phyloP scores from a whole-genome alignment of 129 eudicot genomes.

The Logfia minima region DNA sequence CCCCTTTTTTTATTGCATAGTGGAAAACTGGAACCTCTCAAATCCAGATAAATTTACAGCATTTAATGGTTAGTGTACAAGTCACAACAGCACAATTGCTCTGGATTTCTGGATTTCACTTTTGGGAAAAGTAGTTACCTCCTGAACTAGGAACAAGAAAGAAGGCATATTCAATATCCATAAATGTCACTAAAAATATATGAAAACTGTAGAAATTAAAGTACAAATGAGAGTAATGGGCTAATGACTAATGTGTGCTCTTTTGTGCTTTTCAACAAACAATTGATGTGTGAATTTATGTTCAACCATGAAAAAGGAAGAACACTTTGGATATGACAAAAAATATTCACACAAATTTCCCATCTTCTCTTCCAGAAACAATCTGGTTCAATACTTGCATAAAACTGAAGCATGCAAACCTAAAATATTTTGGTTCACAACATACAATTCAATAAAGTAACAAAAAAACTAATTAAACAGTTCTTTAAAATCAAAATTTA shows the following conservation, averaged over 20 bases:
- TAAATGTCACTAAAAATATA: constrained; percentile 11
- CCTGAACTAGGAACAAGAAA: constrained; percentile 32
- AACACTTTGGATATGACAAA: constrained; percentile 19
- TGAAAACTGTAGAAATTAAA: neutral
- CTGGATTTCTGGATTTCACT: constrained; percentile 28
- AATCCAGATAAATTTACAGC: constrained; percentile 20
- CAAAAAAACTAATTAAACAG: neutral
- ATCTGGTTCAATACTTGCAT: neutral
- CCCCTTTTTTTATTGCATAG: constrained; percentile 9
- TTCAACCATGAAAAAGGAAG: constrained; percentile 20
- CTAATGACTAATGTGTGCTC: constrained; percentile 27
- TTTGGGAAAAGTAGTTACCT: constrained; percentile 14
- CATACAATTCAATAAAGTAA: neutral
- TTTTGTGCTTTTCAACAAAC: constrained; percentile 35
- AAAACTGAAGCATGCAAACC: constrained; percentile 7
- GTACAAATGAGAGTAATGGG: constrained; percentile 9
- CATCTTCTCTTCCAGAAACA: neutral
- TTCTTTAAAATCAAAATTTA: neutral
- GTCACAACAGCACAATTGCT: constrained; percentile 1
- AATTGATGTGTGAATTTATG: constrained; percentile 24
- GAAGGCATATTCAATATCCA: constrained; percentile 19
- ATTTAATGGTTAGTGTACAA: constrained; percentile 18
- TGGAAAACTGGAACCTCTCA: constrained; percentile 6
- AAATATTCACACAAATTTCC: constrained; percentile 2
- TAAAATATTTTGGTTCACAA: neutral